Conservation (phyloP, 495 filamentous ascomycete genomes). For the Aspergillus haitiensis region DNA sequence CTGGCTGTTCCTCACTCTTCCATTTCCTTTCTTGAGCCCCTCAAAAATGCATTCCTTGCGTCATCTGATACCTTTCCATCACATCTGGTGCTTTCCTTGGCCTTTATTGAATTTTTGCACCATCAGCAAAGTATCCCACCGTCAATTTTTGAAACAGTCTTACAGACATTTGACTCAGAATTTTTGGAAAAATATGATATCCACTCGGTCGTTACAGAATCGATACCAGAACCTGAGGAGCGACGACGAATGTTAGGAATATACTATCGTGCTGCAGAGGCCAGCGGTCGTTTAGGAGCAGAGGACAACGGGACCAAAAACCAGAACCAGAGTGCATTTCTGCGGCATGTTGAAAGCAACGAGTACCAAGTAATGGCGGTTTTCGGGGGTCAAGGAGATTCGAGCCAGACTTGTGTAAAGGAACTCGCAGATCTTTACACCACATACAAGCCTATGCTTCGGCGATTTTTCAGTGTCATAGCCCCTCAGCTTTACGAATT, state of each 20-base stretch:
- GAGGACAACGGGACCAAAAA: neutral
- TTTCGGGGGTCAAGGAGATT: slow-evolving; percentile 31
- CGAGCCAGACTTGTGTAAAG: slow-evolving; percentile 23
- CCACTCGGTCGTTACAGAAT: slow-evolving; percentile 21
- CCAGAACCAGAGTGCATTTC: slow-evolving; percentile 14
- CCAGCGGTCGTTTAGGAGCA: neutral
- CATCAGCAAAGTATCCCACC: neutral
- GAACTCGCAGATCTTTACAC: slow-evolving; percentile 26
- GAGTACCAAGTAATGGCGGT: slow-evolving; percentile 25
- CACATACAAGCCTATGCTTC: slow-evolving; percentile 24
- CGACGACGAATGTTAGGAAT: slow-evolving; percentile 18
- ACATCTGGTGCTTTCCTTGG: slow-evolving; percentile 1
- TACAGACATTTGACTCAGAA: slow-evolving; percentile 16
- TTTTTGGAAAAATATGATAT: slow-evolving; percentile 27
- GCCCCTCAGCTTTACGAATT: slow-evolving; percentile 22
- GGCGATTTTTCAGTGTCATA: slow-evolving; percentile 16
- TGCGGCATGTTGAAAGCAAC: slow-evolving; percentile 19
- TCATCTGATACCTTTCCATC: neutral
- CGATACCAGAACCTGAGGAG: neutral
- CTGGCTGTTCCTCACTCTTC: slow-evolving; percentile 8
- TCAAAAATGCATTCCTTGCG: slow-evolving; percentile 16
- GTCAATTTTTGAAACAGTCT: slow-evolving; percentile 5
- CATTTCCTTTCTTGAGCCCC: slow-evolving; percentile 10
- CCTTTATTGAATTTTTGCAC: slow-evolving; percentile 17
- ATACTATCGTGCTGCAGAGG: slow-evolving; percentile 22